These are phyloP conservation scores for Mycena haematopus DNA, from an alignment of 768 basidiomycete species.

Conservation along the genomic window DNA sequence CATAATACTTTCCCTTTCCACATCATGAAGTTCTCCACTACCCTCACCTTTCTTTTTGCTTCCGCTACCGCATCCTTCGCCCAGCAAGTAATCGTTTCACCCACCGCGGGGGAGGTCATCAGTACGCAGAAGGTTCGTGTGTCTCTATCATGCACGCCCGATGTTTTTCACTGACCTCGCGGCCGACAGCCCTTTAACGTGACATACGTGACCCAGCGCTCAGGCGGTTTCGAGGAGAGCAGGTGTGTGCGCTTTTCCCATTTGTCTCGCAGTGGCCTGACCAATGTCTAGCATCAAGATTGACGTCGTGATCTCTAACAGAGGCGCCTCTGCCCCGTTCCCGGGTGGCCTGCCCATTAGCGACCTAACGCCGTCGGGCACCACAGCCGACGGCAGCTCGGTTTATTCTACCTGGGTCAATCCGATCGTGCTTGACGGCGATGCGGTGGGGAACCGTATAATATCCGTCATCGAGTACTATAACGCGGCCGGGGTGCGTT, in stretches of 20 bases:
- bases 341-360: slow-evolving; percentile 7
- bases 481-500: slow-evolving; percentile 11
- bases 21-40: slow-evolving; percentile 7
- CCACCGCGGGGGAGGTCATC: slow-evolving; percentile 6
- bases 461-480: slow-evolving; percentile 10
- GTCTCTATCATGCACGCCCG: slow-evolving; percentile 6
- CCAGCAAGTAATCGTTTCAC: slow-evolving; percentile 15
- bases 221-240: slow-evolving; percentile 10
- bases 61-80: slow-evolving; percentile 4
- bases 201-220: slow-evolving; percentile 14
- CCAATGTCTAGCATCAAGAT: slow-evolving; percentile 2
- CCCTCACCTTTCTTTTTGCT: slow-evolving; percentile 2
- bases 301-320: slow-evolving; percentile 11
- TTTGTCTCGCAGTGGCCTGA: neutral
- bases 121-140: neutral
- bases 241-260: slow-evolving; percentile 3
- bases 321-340: slow-evolving; percentile 3
- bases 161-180: slow-evolving; percentile 4
- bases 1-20: neutral
- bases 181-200: slow-evolving; percentile 11
- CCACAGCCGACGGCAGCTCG: slow-evolving; percentile 4
- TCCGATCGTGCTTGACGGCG: slow-evolving; percentile 7
- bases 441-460: neutral
- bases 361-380: slow-evolving; percentile 6
- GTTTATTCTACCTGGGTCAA: slow-evolving; percentile 1